These are phyloP conservation scores for Neofusicoccum laricinum DNA, from an alignment of 2,329 filamentous ascomycete species.

Conservation along the genomic window DNA sequence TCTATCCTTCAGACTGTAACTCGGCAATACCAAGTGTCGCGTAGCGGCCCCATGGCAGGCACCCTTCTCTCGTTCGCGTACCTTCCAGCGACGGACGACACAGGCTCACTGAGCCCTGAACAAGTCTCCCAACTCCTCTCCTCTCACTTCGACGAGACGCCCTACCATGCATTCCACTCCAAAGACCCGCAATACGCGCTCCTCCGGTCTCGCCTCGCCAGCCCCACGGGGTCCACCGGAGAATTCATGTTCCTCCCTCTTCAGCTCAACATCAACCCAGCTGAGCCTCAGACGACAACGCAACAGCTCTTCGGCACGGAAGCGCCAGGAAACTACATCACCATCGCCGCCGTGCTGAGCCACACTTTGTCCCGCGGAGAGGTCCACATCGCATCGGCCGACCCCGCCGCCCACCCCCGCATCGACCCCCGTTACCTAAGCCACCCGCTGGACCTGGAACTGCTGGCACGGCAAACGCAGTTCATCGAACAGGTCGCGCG, in stretches of 20 bases:
- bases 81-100: constrained; percentile 24
- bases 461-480: constrained; percentile 35
- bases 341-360: constrained; percentile 18
- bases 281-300: neutral
- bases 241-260: constrained; percentile 16
- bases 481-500: constrained; percentile 33
- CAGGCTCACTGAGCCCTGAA: constrained; percentile 11
- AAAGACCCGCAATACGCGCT: constrained; percentile 4
- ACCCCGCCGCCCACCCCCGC: constrained; percentile 27
- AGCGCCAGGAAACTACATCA: constrained; percentile 21
- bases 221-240: neutral
- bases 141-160: neutral
- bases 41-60: constrained; percentile 23
- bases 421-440: constrained; percentile 40
- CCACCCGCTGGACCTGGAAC: constrained; percentile 39
- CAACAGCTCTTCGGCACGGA: constrained; percentile 1
- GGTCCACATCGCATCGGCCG: constrained; percentile 29
- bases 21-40: constrained; percentile 25
- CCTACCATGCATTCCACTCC: neutral
- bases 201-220: neutral
- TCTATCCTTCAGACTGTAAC: constrained; percentile 20
- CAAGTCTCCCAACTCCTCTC: neutral
- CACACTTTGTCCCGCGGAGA: constrained; percentile 35
- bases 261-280: constrained; percentile 12
- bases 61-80: constrained; percentile 24